phyloP scores from a whole-genome alignment of 2,329 filamentous ascomycete genomes.

The Xylaria sp. region DNA sequence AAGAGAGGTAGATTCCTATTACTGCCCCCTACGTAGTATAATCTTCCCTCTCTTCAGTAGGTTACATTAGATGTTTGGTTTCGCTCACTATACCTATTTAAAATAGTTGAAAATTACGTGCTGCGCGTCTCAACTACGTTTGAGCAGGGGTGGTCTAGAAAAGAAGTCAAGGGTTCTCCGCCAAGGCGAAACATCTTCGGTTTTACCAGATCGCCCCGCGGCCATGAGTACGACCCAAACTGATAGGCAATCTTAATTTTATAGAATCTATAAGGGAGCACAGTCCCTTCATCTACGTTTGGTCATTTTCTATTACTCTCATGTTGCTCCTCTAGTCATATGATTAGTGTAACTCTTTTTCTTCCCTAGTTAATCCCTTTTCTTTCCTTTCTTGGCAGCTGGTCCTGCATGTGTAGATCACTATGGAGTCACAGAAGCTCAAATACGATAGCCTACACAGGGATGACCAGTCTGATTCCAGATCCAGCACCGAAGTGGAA shows the following conservation, averaged over 20 bases:
- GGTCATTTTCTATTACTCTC: constrained; percentile 1
- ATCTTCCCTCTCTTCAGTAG: background rate
- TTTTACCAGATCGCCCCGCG: constrained; percentile 20
- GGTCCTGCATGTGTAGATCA: constrained; percentile 29
- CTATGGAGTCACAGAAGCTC: constrained; percentile 44
- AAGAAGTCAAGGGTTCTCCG: constrained; percentile 23
- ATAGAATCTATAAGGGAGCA: constrained; percentile 18
- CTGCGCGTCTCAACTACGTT: constrained; percentile 26
- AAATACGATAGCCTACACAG: constrained; percentile 50
- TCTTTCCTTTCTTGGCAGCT: constrained; percentile 24
- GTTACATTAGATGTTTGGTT: background rate
- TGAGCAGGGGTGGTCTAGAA: constrained; percentile 20
- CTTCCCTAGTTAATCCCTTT: background rate
- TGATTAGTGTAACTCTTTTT: background rate
- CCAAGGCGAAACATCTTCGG: constrained; percentile 36
- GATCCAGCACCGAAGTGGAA: constrained; percentile 56
- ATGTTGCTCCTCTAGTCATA: constrained; percentile 1
- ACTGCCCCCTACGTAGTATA: background rate
- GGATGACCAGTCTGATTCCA: constrained; percentile 51
- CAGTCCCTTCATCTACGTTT: background rate
- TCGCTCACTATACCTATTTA: background rate
- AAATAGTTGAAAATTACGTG: background rate
- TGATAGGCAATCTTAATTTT: background rate
- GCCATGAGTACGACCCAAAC: constrained; percentile 7
- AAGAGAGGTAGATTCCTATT: too few relatives aligned